phyloP scores from a whole-genome alignment of 805 yeast genomes.

The Yamadazyma kitorensis region DNA sequence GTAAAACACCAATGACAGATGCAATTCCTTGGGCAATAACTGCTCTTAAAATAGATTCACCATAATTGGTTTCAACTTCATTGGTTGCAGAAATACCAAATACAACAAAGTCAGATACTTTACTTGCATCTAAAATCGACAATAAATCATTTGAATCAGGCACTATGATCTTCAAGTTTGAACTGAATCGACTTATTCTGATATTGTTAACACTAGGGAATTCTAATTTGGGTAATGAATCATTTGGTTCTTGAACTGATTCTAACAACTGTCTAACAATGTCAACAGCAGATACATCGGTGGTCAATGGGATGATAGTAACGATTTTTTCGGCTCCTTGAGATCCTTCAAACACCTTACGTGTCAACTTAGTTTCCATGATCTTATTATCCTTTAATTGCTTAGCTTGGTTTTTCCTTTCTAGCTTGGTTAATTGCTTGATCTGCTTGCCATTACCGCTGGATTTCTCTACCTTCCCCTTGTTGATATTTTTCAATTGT shows the following conservation, averaged over 20 bases:
- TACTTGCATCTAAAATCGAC: constrained; percentile 78
- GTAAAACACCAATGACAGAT: constrained; percentile 71
- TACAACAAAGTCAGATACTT: constrained; percentile 83
- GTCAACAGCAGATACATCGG: constrained; percentile 57
- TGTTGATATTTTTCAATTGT: constrained; percentile 70
- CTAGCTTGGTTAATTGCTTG: constrained; percentile 45
- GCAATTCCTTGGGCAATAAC: constrained; percentile 91
- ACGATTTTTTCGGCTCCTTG: constrained; percentile 82
- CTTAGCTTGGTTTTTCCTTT: constrained; percentile 73
- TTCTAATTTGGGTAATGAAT: constrained; percentile 22
- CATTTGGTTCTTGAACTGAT: constrained; percentile 34
- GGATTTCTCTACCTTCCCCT: constrained; percentile 82
- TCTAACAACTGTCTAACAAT: constrained; percentile 54
- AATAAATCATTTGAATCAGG: constrained; percentile 69
- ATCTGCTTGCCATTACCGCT: constrained; percentile 34
- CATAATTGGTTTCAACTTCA: constrained; percentile 76
- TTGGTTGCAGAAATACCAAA: constrained; percentile 85
- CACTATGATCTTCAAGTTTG: constrained; percentile 67
- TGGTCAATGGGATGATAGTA: constrained; percentile 75
- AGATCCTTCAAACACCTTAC: constrained; percentile 76
- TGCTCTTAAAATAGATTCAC: constrained; percentile 88
- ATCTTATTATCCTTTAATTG: constrained; percentile 78
- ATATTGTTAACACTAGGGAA: constrained; percentile 52
- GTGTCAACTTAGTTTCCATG: constrained; percentile 50
- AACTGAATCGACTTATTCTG: constrained; percentile 63